Percentiles rank a stretch among this genome's conserved stretches.
Evolutionary conservation across 78 protist genomes (phyloP).

Genomic region (Anaeramoeba ignava): DNA sequence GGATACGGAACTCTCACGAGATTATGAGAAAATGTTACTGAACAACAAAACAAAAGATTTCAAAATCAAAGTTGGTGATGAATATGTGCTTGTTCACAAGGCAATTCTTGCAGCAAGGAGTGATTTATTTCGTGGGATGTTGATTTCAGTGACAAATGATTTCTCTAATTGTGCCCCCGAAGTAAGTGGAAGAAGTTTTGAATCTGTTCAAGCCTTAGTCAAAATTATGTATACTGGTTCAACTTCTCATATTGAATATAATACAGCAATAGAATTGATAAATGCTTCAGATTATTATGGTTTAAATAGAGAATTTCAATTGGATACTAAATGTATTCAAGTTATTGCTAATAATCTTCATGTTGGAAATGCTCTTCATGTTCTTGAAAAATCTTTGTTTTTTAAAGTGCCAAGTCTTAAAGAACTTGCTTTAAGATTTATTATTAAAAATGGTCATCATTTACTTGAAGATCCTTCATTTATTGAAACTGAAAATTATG

Average conservation of each 20-base stretch:
- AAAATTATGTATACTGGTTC: background rate
- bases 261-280: background rate
- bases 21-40: background rate
- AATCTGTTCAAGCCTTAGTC: background rate
- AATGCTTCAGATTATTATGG: background rate
- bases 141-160: background rate
- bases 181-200: background rate
- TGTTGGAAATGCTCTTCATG: background rate
- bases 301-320: background rate
- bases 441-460: background rate
- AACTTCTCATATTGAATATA: background rate
- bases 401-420: background rate
- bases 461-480: background rate
- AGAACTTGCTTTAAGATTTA: background rate
- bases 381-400: background rate
- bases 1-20: too few relatives aligned
- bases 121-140: background rate
- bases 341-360: background rate
- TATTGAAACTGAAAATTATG: background rate
- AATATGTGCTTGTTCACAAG: background rate
- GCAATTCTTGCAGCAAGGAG: background rate
- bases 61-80: background rate
- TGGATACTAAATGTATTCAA: background rate
- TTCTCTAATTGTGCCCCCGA: background rate
- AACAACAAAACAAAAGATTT: background rate